Evolutionary conservation across 306 rosid species (phyloP).

Genomic region (Glycine latifolia): DNA sequence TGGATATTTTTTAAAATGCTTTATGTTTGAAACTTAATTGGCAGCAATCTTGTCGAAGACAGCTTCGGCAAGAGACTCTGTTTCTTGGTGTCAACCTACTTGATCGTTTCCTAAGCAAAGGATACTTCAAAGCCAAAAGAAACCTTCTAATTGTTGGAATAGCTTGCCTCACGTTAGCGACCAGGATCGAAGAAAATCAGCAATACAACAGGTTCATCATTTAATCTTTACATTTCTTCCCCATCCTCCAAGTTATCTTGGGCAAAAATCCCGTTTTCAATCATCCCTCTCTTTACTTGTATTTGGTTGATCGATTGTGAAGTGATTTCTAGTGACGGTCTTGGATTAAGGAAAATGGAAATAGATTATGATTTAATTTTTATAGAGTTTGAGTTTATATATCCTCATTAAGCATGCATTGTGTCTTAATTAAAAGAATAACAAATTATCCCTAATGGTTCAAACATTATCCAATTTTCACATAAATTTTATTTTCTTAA

Average conservation of each 20-base stretch:
- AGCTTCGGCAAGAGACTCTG: constrained; percentile 84
- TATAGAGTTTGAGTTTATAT: too few relatives aligned
- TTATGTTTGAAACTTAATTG: constrained; percentile 35
- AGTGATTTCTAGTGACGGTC: constrained; percentile 4
- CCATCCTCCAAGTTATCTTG: not conserved
- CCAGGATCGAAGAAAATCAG: constrained; percentile 94
- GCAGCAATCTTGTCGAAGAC: constrained; percentile 63
- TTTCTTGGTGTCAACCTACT: constrained; percentile 84
- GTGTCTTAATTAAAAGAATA: not conserved
- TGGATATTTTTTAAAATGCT: constrained; percentile 8
- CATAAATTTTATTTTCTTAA: not conserved
- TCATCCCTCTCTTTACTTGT: not conserved
- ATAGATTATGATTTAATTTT: not conserved
- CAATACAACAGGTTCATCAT: constrained; percentile 67
- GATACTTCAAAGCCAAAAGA: constrained; percentile 68
- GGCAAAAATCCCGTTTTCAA: not conserved
- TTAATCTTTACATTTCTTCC: not conserved
- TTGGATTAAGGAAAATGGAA: constrained; percentile 16
- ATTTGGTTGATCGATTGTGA: not conserved
- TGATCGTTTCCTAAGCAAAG: constrained; percentile 83
- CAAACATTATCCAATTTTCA: not conserved
- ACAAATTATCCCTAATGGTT: not conserved
- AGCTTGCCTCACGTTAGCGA: constrained; percentile 85
- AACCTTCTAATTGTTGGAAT: constrained; percentile 80
- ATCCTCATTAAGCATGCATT: not conserved